phyloP scores from a whole-genome alignment of 2,329 filamentous ascomycete genomes.

The Pseudogymnoascus sp. region DNA sequence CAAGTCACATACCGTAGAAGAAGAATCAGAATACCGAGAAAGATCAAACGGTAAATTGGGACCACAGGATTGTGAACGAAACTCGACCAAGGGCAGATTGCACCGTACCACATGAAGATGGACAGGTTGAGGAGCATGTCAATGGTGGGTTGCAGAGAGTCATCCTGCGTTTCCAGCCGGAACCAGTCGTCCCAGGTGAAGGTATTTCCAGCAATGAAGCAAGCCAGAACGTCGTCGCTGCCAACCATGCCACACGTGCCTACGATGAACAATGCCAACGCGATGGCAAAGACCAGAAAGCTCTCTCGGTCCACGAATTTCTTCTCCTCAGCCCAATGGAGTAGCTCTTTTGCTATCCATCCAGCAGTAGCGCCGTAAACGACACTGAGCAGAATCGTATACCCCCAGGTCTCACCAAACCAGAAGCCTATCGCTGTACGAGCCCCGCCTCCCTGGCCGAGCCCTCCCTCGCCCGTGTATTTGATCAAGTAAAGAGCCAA shows the following conservation, averaged over 20 bases:
- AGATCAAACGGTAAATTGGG: slow-evolving; percentile 61
- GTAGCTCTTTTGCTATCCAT: slow-evolving; percentile 70
- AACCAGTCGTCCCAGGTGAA: slow-evolving; percentile 94
- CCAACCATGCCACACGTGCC: slow-evolving; percentile 80
- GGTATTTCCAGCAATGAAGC: slow-evolving; percentile 79
- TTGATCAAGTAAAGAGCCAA: slow-evolving; percentile 74
- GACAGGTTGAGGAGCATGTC: slow-evolving; percentile 85
- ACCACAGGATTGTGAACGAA: slow-evolving; percentile 62
- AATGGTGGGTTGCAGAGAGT: slow-evolving; percentile 79
- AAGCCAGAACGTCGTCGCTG: slow-evolving; percentile 79
- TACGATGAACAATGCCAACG: slow-evolving; percentile 72
- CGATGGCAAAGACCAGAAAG: slow-evolving; percentile 47
- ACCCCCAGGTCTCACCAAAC: slow-evolving; percentile 76
- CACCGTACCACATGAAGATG: slow-evolving; percentile 84
- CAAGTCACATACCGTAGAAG: slow-evolving; percentile 65
- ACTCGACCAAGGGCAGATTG: slow-evolving; percentile 66
- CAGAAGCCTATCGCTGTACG: slow-evolving; percentile 62
- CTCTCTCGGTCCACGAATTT: slow-evolving; percentile 25
- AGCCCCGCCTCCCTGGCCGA: slow-evolving; percentile 46
- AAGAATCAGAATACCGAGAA: slow-evolving; percentile 65
- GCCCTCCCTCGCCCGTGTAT: slow-evolving; percentile 51
- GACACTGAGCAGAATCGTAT: slow-evolving; percentile 68
- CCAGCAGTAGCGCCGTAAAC: slow-evolving; percentile 69
- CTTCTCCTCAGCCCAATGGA: slow-evolving; percentile 61
- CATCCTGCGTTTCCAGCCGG: slow-evolving; percentile 73